A percentile compares a stretch with the other conserved stretches of the same genome.
phyloP scores from a whole-genome alignment of 208 protist genomes.

The Acanthamoeba castellanii region DNA sequence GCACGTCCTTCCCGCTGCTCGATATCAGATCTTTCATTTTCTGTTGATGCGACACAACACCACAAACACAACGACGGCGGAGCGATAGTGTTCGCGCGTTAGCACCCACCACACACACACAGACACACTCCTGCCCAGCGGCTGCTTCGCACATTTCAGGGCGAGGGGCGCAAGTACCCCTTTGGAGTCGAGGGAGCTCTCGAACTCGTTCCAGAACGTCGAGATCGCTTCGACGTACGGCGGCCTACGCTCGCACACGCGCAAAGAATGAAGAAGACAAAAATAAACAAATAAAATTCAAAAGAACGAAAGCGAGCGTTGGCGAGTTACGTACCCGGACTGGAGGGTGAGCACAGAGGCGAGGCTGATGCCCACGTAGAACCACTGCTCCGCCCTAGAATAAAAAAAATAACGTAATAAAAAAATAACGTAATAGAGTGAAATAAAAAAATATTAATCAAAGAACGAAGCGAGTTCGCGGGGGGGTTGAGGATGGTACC shows the following conservation, averaged over 20 bases:
- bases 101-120: too few species aligned
- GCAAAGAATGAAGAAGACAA: not conserved
- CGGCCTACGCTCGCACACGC: not conserved
- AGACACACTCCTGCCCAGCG: not conserved
- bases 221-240: not conserved
- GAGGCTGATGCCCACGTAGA: conserved; percentile 60
- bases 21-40: conserved; percentile 25
- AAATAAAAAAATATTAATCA: not conserved
- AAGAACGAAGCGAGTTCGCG: not conserved
- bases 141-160: not conserved
- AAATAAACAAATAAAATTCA: not conserved
- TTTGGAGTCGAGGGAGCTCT: conserved; percentile 35
- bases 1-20: conserved; percentile 38
- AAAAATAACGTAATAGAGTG: too few species aligned
- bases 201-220: conserved; percentile 39
- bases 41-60: not conserved
- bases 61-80: not conserved
- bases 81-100: not conserved
- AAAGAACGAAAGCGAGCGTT: not conserved
- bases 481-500: not conserved
- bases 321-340: not conserved
- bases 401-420: not conserved
- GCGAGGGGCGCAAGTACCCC: not conserved
- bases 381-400: conserved; percentile 57
- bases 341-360: conserved; percentile 17